Evolutionary conservation across 2,329 filamentous ascomycete species (phyloP).

Genomic region (Scedosporium apiospermum): DNA sequence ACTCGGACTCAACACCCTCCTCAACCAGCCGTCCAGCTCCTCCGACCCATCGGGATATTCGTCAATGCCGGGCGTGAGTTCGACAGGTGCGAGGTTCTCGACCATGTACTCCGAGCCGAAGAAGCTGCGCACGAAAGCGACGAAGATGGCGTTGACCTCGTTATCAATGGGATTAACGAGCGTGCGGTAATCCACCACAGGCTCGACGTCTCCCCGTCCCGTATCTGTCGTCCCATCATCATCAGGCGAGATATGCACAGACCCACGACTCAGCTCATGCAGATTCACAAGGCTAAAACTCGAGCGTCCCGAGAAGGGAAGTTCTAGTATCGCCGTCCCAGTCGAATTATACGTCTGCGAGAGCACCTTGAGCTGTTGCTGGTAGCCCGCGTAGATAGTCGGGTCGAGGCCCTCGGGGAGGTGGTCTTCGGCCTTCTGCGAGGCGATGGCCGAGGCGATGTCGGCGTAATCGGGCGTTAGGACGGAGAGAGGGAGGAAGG

Average conservation of each 20-base stretch:
- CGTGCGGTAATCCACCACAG: constrained; percentile 33
- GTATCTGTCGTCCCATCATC: constrained; percentile 17
- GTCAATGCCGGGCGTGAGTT: constrained; percentile 22
- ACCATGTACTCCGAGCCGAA: constrained; percentile 21
- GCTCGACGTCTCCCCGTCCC: constrained; percentile 30
- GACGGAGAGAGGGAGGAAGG: constrained; percentile 13
- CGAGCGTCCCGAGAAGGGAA: constrained; percentile 11
- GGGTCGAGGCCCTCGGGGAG: constrained; percentile 10
- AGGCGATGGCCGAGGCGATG: constrained; percentile 11
- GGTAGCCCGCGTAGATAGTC: constrained; percentile 12
- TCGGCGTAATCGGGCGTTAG: constrained; percentile 11
- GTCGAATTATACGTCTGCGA: constrained; percentile 9
- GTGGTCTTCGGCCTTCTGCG: constrained; percentile 16
- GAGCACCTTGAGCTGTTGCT: constrained; percentile 12
- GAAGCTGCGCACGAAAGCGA: constrained; percentile 25
- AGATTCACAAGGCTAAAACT: constrained; percentile 12
- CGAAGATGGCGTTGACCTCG: constrained; percentile 30
- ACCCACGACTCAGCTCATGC: constrained; percentile 41
- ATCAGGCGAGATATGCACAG: constrained; percentile 37
- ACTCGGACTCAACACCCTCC: constrained; percentile 5
- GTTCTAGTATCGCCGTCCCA: constrained; percentile 16
- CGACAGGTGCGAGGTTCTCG: constrained; percentile 22
- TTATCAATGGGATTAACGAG: constrained; percentile 41
- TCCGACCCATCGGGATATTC: constrained; percentile 16
- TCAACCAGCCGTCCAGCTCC: constrained; percentile 13